These are phyloP conservation scores for Darksidea phi DNA, from an alignment of 495 filamentous ascomycete genomes.

Conservation along the genomic window DNA sequence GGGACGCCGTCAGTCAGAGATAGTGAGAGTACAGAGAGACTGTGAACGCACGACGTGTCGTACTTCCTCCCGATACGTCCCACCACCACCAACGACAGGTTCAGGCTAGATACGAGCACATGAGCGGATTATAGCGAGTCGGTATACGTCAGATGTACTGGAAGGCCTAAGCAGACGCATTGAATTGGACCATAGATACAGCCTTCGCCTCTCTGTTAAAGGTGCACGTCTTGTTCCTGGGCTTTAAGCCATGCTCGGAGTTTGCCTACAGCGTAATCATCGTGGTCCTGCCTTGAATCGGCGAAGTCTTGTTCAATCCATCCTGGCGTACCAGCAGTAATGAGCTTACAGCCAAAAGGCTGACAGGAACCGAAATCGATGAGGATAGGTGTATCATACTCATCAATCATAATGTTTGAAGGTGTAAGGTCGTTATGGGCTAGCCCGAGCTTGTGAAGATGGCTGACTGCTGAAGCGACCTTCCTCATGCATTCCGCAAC, in stretches of 20 bases:
- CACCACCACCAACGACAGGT: neutral
- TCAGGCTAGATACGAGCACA: neutral
- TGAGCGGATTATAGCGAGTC: slow-evolving; percentile 1
- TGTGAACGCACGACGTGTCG: neutral
- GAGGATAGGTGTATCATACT: slow-evolving; percentile 18
- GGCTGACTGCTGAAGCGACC: slow-evolving; percentile 16
- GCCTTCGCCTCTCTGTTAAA: neutral
- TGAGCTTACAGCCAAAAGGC: slow-evolving; percentile 28
- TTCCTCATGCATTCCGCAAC: slow-evolving; percentile 17
- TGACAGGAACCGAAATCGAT: too few species aligned
- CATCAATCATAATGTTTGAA: slow-evolving; percentile 28
- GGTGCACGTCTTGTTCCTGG: neutral
- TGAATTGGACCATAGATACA: too few species aligned
- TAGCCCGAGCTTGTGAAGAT: slow-evolving; percentile 36
- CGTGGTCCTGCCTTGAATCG: slow-evolving; percentile 20
- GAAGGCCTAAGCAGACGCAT: too few species aligned
- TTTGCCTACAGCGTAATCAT: slow-evolving; percentile 27
- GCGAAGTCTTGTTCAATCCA: slow-evolving; percentile 30
- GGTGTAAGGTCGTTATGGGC: slow-evolving; percentile 36
- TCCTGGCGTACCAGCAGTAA: slow-evolving; percentile 29
- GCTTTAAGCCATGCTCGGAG: slow-evolving; percentile 24
- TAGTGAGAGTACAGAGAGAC: neutral
- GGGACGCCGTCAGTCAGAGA: neutral
- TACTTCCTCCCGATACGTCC: neutral
- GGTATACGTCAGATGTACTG: too few species aligned